phyloP scores from a whole-genome alignment of 768 basidiomycete genomes.

The Guyanaporus albipodus region DNA sequence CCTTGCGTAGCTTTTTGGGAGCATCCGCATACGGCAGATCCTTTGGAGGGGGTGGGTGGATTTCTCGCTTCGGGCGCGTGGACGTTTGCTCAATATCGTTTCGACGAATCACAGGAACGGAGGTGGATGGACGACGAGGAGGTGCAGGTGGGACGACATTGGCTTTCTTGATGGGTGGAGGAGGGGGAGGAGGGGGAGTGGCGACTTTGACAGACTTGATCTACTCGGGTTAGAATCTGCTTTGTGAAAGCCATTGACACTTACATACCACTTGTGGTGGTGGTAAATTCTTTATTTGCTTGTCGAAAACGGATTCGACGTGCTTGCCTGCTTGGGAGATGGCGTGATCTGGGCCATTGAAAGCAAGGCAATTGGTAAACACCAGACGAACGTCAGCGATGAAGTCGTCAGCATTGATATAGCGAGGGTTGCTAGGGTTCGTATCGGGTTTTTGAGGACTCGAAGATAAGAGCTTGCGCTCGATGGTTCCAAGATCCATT shows the following conservation, averaged over 20 bases:
- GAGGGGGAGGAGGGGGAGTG: constrained; percentile 36
- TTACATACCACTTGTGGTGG: constrained; percentile 65
- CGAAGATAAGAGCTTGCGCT: constrained; percentile 77
- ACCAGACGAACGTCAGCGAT: constrained; percentile 81
- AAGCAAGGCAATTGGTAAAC: constrained; percentile 82
- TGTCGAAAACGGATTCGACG: constrained; percentile 83
- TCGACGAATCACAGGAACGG: constrained; percentile 79
- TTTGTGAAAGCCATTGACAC: constrained; percentile 15
- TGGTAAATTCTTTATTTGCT: constrained; percentile 81
- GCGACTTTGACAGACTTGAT: constrained; percentile 43
- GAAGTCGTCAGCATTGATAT: constrained; percentile 75
- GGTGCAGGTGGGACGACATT: constrained; percentile 37
- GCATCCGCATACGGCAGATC: constrained; percentile 80
- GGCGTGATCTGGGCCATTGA: constrained; percentile 90
- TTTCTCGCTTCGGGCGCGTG: constrained; percentile 94
- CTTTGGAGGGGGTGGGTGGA: constrained; percentile 92
- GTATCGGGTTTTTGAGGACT: constrained; percentile 75
- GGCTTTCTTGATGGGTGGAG: constrained; percentile 29
- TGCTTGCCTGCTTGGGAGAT: constrained; percentile 78
- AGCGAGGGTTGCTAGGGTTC: constrained; percentile 70
- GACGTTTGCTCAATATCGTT: constrained; percentile 53
- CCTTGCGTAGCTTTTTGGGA: constrained; percentile 65
- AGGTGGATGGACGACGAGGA: constrained; percentile 70
- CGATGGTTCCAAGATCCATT: constrained; percentile 93
- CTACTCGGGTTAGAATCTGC: constrained; percentile 21